Conservation (phyloP, 371 early-diverging fungal species). For the Mortierella sp. region DNA sequence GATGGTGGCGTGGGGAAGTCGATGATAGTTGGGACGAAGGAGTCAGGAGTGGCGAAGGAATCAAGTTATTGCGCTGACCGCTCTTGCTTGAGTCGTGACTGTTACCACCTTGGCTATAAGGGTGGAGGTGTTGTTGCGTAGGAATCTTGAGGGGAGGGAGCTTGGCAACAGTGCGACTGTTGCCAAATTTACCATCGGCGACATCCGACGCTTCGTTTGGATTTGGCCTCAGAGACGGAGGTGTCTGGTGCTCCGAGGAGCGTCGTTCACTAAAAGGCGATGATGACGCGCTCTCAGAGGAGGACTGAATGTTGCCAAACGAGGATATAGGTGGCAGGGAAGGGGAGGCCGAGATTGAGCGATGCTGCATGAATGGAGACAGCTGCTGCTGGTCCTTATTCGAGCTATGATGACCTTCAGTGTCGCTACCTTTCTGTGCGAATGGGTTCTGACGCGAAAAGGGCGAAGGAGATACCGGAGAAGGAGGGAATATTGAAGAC, state of each 20-base stretch:
- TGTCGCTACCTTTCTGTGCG: constrained; percentile 7
- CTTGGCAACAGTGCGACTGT: constrained; percentile 24
- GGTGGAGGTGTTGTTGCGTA: constrained; percentile 40
- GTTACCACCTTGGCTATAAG: constrained; percentile 22
- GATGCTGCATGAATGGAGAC: constrained; percentile 24
- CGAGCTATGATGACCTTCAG: background rate
- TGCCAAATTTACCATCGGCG: background rate
- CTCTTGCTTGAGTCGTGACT: constrained; percentile 5
- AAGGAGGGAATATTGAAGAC: constrained; percentile 20
- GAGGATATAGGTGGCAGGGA: constrained; percentile 48
- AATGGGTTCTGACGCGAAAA: constrained; percentile 21
- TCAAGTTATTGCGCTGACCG: constrained; percentile 13
- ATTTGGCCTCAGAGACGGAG: constrained; percentile 5
- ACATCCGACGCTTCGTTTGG: background rate
- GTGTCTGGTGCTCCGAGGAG: background rate
- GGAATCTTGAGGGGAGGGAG: constrained; percentile 52
- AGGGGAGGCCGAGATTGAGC: constrained; percentile 22
- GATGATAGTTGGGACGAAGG: background rate
- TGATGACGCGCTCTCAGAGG: background rate
- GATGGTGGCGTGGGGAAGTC: constrained; percentile 18
- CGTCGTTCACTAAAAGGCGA: constrained; percentile 10
- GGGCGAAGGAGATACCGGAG: constrained; percentile 24
- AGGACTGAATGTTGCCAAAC: constrained; percentile 25
- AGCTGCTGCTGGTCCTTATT: constrained; percentile 32
- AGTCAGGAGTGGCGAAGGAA: constrained; percentile 13